Evolutionary conservation across 2,329 filamentous ascomycete species (phyloP), one percentile per base, ranked within the genome.

Genomic region (Volutella citrinella): DNA sequence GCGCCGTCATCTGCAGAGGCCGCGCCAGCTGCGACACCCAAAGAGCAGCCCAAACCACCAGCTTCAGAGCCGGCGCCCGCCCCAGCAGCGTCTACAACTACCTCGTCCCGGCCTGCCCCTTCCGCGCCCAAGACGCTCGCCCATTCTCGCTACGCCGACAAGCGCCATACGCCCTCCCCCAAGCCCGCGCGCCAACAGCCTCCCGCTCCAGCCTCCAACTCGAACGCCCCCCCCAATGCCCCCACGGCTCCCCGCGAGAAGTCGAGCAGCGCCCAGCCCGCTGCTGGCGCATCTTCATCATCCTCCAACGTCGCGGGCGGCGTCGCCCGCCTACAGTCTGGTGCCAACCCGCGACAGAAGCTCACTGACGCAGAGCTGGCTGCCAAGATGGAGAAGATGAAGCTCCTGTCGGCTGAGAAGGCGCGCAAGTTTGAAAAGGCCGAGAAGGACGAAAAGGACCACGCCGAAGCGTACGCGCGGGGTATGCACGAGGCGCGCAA

Each of bases 351-450:
- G 16, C 73, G 76, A 10, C 70, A 71, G 16, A 80, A 80, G 57
- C 68, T 79, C 18, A 80, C 76, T 0, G 76, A 82, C 0, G 59
- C 63, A 1, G 73, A 82, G 56, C 68, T 82, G 5, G 65, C 74
- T 0, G 70, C 64, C 40, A 79, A 78, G 53, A 77, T 82, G 70
- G 73, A 74, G 47, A 63, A 74, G 53, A 80, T 79, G 72, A 76
- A 76, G 36, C 65, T 81, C 8, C 54, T 77, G 1, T 66, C 69
- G 0, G 74, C 71, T 1, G 77, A 81, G 54, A 77, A 76, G 59
- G 68, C 72, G 47, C 70, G 74, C 46, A 74, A 74, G 40, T 78
- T 77, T 46, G 72, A 80, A 48, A 69, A 75, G 52, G 74, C 72
- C 1, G 72, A 78, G 54, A 65, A 68, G 42, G 76, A 80, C 48